Evolutionary conservation across 768 basidiomycete species (phyloP).

Genomic region (Mycena metata): DNA sequence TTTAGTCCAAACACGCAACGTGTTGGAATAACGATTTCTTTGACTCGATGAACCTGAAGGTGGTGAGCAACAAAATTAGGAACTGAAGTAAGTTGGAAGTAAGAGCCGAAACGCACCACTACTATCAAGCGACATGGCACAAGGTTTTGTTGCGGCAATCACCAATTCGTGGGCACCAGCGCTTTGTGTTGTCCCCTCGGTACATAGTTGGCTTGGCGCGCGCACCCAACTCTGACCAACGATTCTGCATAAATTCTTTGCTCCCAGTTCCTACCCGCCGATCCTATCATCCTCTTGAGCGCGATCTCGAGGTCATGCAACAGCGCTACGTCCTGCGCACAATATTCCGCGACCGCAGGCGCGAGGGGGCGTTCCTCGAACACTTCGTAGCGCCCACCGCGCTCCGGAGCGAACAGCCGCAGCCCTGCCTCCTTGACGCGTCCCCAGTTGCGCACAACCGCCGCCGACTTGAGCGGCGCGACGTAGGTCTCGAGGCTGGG

Average conservation of each 20-base stretch:
- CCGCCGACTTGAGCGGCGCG: conserved; percentile 33
- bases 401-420: conserved; percentile 47
- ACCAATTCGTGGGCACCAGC: conserved; percentile 30
- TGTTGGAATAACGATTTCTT: neutral
- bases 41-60: neutral
- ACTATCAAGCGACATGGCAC: no score
- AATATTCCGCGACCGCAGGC: conserved; percentile 42
- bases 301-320: conserved; percentile 42
- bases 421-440: conserved; percentile 48
- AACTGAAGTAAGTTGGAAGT: neutral
- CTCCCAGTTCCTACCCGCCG: conserved; percentile 22
- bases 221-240: conserved; percentile 19
- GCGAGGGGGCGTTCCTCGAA: conserved; percentile 48
- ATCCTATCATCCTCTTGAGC: conserved; percentile 10
- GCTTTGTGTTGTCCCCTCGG: conserved; percentile 27
- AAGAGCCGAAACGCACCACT: neutral
- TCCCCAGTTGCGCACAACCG: conserved; percentile 40
- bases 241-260: conserved; percentile 21
- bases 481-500: conserved; percentile 44
- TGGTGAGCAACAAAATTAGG: neutral
- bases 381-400: conserved; percentile 44
- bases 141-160: conserved; percentile 2
- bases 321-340: conserved; percentile 48
- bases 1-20: neutral
- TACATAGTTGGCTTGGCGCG: conserved; percentile 13